Base-by-base conservation (phyloP, 768 basidiomycete species). In the Brasilioporus rufonigricans region DNA sequence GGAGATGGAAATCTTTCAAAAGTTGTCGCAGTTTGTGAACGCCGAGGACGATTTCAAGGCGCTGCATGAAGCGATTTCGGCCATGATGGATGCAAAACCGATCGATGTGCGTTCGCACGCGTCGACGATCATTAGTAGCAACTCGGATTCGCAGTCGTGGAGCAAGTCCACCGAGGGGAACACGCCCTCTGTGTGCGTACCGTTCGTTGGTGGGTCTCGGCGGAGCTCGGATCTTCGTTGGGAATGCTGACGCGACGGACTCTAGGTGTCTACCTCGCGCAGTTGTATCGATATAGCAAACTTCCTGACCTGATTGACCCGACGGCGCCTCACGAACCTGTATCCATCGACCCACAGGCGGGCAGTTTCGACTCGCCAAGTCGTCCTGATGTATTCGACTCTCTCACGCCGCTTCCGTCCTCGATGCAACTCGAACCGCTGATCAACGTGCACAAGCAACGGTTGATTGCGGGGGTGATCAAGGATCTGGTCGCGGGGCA, bases 401-500 rank as follows among this genome's bases (percentile, higher is more conserved):
- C 84, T 13, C 78, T 93, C 7, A 78, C 84, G 4, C 80, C 86
- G 9, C 80, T 93, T 5, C 91, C 91, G 0, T 65, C 82, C 1
- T 80, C 81, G n/a, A 89, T 92, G 77, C 82, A 86, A 57, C 80
- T 93, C 27, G 90, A 93, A 62, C 90, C 91, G 4, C 71, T 93
- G 54, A 90, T 93, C 73, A 93, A 92, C 65, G 86, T 93, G 7
- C 89, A 93, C 71, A 93, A 93, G 71, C 91, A 93, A 66, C 83
- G 91, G 33, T 73, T 86, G 60, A 88, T 91, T 49, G 89, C 91
- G 11, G 81, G 80, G 16, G 85, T 90, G 39, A 89, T 93, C 73
- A 91, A 91, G 68, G 79, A 82, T 8, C 73, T 93, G 51, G 89
- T 93, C 9, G 84, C 86, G 11, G 89, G 89, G 2, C 91, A 93